phyloP scores from a whole-genome alignment of 208 protist species.

The Acanthamoeba royreba region DNA sequence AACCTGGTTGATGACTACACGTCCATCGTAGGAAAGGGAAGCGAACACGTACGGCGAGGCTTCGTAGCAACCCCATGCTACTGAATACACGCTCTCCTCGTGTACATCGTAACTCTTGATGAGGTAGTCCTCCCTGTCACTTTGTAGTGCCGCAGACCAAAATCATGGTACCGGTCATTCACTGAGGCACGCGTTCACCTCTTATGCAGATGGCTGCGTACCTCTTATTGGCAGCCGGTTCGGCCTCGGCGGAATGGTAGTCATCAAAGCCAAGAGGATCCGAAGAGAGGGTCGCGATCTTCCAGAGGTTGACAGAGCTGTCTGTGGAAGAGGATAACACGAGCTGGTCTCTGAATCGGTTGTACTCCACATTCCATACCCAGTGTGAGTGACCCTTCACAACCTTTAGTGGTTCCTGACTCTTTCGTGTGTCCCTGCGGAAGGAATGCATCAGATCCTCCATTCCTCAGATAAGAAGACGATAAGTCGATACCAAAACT shows the following conservation, averaged over 20 bases:
- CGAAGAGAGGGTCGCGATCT: background rate
- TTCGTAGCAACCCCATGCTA: background rate
- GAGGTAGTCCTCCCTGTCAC: background rate
- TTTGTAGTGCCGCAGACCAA: no score
- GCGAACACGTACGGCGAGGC: slow-evolving; percentile 23
- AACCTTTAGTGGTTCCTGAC: background rate
- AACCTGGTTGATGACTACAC: slow-evolving; percentile 33
- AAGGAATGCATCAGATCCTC: background rate
- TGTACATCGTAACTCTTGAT: slow-evolving; percentile 26
- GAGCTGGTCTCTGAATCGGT: slow-evolving; percentile 13
- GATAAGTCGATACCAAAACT: background rate
- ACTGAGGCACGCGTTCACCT: background rate
- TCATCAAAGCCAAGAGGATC: background rate
- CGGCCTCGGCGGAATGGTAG: background rate
- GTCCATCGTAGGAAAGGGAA: slow-evolving; percentile 23
- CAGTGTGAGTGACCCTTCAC: background rate
- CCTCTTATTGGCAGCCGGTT: background rate
- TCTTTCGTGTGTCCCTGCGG: background rate
- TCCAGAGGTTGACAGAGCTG: slow-evolving; percentile 15
- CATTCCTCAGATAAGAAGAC: background rate
- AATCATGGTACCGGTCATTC: no score
- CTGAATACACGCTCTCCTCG: slow-evolving; percentile 40
- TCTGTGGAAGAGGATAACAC: background rate
- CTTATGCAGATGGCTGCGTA: background rate
- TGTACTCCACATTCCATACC: slow-evolving; percentile 40